These are phyloP conservation scores for Penicillium nordicum DNA, from an alignment of 2,329 filamentous ascomycete species.

Conservation along the genomic window DNA sequence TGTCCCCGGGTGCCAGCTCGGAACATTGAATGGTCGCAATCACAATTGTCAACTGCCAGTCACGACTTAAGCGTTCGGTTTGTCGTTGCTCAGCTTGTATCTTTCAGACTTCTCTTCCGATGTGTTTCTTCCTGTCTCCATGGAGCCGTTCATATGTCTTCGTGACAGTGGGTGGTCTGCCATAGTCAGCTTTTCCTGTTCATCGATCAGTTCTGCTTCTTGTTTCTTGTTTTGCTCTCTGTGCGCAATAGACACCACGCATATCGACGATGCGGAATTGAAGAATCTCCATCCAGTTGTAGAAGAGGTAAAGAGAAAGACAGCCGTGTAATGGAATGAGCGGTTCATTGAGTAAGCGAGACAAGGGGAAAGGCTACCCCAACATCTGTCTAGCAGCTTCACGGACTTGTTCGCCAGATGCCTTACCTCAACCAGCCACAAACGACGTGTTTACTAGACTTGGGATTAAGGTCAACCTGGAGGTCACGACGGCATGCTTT, in stretches of 20 bases:
- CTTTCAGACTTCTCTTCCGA: background rate
- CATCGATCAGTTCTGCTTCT: background rate
- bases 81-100: background rate
- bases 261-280: background rate
- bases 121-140: background rate
- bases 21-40: background rate
- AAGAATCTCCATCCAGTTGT: background rate
- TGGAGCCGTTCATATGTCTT: background rate
- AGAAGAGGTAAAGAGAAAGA: background rate
- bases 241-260: background rate
- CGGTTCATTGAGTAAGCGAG: background rate
- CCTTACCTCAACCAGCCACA: constrained; percentile 5
- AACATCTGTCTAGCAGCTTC: too few species aligned
- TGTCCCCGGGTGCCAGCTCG: background rate
- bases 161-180: background rate
- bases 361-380: background rate
- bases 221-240: background rate
- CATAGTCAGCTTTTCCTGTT: background rate
- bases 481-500: constrained; percentile 17
- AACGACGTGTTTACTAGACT: constrained; percentile 14
- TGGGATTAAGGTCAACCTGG: background rate
- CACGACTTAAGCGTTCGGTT: background rate
- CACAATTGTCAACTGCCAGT: background rate
- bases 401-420: background rate
- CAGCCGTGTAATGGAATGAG: background rate